phyloP scores from a whole-genome alignment of 1,284 basidiomycete genomes.

The Ceratobasidium sp. region DNA sequence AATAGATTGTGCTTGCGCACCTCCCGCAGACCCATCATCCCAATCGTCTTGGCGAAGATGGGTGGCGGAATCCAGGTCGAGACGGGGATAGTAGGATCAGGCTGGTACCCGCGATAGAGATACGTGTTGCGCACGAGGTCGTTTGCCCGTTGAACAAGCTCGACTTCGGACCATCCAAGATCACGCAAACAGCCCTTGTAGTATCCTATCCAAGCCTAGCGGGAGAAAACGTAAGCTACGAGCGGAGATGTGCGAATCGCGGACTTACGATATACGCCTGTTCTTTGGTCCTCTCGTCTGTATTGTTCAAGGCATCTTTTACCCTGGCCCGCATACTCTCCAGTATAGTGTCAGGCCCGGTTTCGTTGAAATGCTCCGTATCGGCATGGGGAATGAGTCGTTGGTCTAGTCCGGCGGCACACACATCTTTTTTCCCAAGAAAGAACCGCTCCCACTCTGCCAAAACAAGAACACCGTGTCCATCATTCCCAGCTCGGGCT shows the following conservation, averaged over 20 bases:
- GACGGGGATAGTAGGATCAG: slow-evolving; percentile 35
- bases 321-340: slow-evolving; percentile 44
- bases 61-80: slow-evolving; percentile 51
- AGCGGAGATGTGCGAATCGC: background rate
- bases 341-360: slow-evolving; percentile 43
- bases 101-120: slow-evolving; percentile 52
- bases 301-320: slow-evolving; percentile 44
- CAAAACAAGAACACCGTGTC: slow-evolving; percentile 66
- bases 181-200: slow-evolving; percentile 58
- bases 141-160: slow-evolving; percentile 57
- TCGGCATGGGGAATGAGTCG: slow-evolving; percentile 8
- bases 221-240: background rate
- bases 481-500: slow-evolving; percentile 57
- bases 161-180: slow-evolving; percentile 54
- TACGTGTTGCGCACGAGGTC: slow-evolving; percentile 56
- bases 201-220: slow-evolving; percentile 63
- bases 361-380: slow-evolving; percentile 52
- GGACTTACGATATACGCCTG: slow-evolving; percentile 59
- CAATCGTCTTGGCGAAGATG: slow-evolving; percentile 61
- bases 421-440: slow-evolving; percentile 56
- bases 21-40: slow-evolving; percentile 67
- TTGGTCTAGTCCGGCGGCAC: slow-evolving; percentile 37
- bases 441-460: slow-evolving; percentile 64
- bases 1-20: slow-evolving; percentile 45
- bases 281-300: slow-evolving; percentile 55